These are phyloP conservation scores for Penicillium verrucosum DNA, from an alignment of 2,329 filamentous ascomycete species.

Conservation along the genomic window DNA sequence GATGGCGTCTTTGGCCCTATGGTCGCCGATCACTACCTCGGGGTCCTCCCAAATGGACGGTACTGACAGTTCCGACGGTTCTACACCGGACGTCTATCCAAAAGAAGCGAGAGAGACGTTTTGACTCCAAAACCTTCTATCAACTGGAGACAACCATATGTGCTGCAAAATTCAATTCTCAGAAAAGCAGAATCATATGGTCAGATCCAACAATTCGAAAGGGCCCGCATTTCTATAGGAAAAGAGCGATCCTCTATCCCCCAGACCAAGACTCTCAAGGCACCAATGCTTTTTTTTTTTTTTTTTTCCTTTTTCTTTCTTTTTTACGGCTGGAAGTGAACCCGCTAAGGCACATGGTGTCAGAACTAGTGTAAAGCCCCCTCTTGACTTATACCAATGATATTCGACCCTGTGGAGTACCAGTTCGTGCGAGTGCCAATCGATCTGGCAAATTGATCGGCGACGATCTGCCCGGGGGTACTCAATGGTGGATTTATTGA, in stretches of 20 bases:
- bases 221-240: background rate
- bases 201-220: background rate
- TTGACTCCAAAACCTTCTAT: constrained; percentile 1
- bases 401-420: constrained; percentile 9
- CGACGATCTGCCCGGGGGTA: constrained; percentile 26
- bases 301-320: background rate
- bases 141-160: constrained; percentile 2
- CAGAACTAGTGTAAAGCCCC: constrained; percentile 16
- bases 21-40: constrained; percentile 16
- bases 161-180: background rate
- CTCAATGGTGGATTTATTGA: constrained; percentile 24
- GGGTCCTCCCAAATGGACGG: background rate
- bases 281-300: background rate
- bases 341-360: constrained; percentile 17
- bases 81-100: constrained; percentile 11
- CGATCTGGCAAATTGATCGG: constrained; percentile 20
- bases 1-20: constrained; percentile 7
- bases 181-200: background rate
- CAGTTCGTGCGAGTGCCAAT: constrained; percentile 24
- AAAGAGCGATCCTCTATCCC: background rate
- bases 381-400: constrained; percentile 18
- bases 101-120: constrained; percentile 12
- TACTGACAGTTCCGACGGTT: background rate
- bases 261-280: background rate
- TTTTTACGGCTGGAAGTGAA: constrained; percentile 4